Base-by-base conservation (phyloP, 83 land plant species). In the Thuja plicata region DNA sequence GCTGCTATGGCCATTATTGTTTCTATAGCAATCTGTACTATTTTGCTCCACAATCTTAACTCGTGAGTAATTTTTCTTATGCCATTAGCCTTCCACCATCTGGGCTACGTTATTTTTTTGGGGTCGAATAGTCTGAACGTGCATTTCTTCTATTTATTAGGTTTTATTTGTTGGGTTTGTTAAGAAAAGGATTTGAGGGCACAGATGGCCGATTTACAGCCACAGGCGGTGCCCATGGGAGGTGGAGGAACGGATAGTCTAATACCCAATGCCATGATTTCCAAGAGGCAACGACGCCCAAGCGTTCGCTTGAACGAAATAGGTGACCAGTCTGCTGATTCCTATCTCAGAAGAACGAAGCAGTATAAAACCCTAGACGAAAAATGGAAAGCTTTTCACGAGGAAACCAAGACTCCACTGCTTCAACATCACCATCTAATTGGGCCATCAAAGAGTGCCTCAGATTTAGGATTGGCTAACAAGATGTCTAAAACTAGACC, bases 281-380 rank as follows among this genome's bases (percentile, higher is more conserved):
- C 85, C 21, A 93, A 93, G 90, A 88, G 94, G 71, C 94, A 93
- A 86, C 90, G 94, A 77, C 90, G 94, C 32, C 94, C 94, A 24
- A 93, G 93, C 52, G 94, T 93, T 60, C 90, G 94, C 1, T 85
- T 93, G 52, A 93, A 91, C 21, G 94, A 93, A 11, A 91, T 91
- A 78, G 94, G 94, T n/a, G 93, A 92, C 70, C 92, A 89, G 83
- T 86, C 93, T 17, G 89, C 90, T 12, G 87, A 93, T 71, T 81
- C 89, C 52, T 73, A 82, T 30, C 71, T 85, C 38, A 89, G 40
- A 55, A 84, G 79, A 60, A 85, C 30, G 3, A 90, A 82, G 87
- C 91, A 88, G 41, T 80, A 79, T 86, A 70, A 76, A 46, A 71
- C 83, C 82, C 87, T n/a, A 32, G 88, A 87, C 19, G 88, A 66